Evolutionary conservation across 305 asterid species (phyloP), one percentile per base, ranked within the genome.

Genomic region (Salvia sclarea): DNA sequence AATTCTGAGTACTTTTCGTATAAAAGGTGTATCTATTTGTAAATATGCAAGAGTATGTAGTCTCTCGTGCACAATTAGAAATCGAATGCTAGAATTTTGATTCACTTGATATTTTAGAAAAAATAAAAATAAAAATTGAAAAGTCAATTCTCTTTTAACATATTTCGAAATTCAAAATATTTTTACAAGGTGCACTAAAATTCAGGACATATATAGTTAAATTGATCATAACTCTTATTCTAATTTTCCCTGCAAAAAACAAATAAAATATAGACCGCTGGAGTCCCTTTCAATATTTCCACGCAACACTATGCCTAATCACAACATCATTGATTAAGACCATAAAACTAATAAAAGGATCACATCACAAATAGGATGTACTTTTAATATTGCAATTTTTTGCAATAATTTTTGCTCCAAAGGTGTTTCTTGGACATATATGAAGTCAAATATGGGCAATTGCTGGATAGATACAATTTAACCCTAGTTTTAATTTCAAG

Each of bases 351-450:
- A 14, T 52, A 11, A 28, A 24, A 18, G 37, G 31, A 24, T 53
- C 41, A 61, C 35, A 61, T 76, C 65, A 45, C 0, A 44, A 73
- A 14, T 50, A 20, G 4, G 22, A 52, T 38, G 8, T 24, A 5
- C 3, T 16, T 28, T 28, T 28, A 28, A 28, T 28, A 31, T 18
- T n/a, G 18, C 28, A 17, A 43, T 13, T 31, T 45, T 74, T 28
- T 16, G 52, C 61, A 65, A 52, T 40, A 49, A 48, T 56, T 58
- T 70, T 60, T 22, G 11, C 33, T 50, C 22, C 35, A 76, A 72
- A 69, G 79, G 75, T 66, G 21, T 62, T 33, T n/a, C 16, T 79
- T 72, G 76, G 78, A 75, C 78, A 76, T 49, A 69, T 18, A 66
- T 43, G 47, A 75, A 75, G 74, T 73, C 81, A 75, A 79, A 70